Conservation (phyloP, 371 early-diverging fungal species). For the Mucor plumbeus region DNA sequence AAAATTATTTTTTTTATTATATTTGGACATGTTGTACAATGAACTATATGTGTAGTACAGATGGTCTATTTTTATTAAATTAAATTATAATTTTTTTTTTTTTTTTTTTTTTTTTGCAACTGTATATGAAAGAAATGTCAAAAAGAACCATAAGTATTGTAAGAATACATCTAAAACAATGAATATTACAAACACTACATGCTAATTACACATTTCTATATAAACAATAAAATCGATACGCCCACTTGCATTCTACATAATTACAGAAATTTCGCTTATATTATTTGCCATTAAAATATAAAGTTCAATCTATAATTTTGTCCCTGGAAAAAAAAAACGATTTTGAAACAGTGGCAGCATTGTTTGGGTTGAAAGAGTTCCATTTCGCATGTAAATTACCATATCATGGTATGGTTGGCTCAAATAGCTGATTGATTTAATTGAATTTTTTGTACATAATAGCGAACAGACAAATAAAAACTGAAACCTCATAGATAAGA, state of each 20-base stretch:
- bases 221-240: neutral
- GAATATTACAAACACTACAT: neutral
- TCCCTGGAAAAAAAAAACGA: neutral
- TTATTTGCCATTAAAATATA: neutral
- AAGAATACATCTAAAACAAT: neutral
- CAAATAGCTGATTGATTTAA: neutral
- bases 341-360: neutral
- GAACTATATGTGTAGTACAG: neutral
- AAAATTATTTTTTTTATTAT: too few relatives aligned
- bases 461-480: neutral
- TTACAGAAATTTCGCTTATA: neutral
- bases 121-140: neutral
- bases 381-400: neutral
- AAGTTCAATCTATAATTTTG: neutral
- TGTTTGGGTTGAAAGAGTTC: neutral
- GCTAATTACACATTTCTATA: neutral
- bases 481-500: neutral
- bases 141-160: neutral
- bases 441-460: neutral
- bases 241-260: neutral
- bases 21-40: constrained; percentile 1
- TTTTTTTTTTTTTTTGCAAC: neutral
- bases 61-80: neutral
- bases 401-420: neutral
- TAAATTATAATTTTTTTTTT: neutral